Base-by-base conservation (phyloP, 306 rosid species). In the Pachyrhizus erosus region DNA sequence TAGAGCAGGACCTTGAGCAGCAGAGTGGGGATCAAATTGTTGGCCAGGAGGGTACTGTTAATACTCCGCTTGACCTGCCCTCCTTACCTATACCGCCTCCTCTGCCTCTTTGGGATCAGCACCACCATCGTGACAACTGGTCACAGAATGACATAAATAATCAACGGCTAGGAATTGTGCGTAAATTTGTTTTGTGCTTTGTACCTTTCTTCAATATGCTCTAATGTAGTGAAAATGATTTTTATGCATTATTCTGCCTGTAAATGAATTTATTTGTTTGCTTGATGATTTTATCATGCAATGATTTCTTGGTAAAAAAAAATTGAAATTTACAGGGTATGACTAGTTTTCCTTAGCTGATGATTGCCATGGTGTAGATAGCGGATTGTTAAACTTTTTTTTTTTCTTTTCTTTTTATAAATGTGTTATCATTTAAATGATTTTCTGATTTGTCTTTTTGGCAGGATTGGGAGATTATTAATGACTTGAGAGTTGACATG, bases 401-500 rank as follows among this genome's bases (percentile, higher is more conserved):
- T 27, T 27, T 27, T 27, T 27, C 31, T 37, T 15, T 17, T 18
- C 23, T 24, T 29, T 29, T 40, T 43, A n/a, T 27, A 9, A 51
- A 18, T 17, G 12, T 23, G 65, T 49, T 42, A 4, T 76, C 2
- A 20, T 66, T 27, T 48, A 34, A 77, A 34, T 75, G 17, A 29
- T 17, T 34, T 42, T 43, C 9, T 51, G 33, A 20, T 60, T 48
- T 69, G 31, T 58, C 43, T 71, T 34, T 65, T 73, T 80, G 40
- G 76, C 85, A 96, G 99, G 99, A 93, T 57, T 96, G 93, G 97
- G 98, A 96, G 75, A 82, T 93, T 72, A 62, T 96, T 69, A 93
- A 90, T 69, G 98, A 94, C 79, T 83, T 96, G 94, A 91, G 99
- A 87, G 78, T 92, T 79, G 98, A 96, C 90, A 90, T 96, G 96